These are phyloP conservation scores for Pseudocercospora crystallina DNA, from an alignment of 2,329 filamentous ascomycete genomes.

Conservation along the genomic window DNA sequence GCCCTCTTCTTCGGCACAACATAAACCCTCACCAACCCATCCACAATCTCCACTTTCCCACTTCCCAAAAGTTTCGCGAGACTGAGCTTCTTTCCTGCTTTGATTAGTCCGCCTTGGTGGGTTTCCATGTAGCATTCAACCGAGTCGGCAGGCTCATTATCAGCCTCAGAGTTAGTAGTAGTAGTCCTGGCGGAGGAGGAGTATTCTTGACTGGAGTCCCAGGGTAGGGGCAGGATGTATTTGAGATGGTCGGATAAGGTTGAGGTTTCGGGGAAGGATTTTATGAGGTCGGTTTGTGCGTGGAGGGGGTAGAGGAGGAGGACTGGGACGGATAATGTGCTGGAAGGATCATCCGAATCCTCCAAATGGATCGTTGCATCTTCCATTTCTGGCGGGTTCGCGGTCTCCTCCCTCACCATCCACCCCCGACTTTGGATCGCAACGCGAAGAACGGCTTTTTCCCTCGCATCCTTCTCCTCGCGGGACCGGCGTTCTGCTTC, in stretches of 20 bases:
- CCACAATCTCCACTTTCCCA: slow-evolving; percentile 82
- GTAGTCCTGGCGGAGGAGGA: too few relatives aligned
- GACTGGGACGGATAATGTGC: slow-evolving; percentile 71
- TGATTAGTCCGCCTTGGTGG: slow-evolving; percentile 72
- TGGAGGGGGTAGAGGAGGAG: slow-evolving; percentile 83
- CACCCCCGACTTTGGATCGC: slow-evolving; percentile 63
- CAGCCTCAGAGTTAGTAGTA: too few relatives aligned
- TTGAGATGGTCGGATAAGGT: slow-evolving; percentile 72
- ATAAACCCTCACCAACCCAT: slow-evolving; percentile 79
- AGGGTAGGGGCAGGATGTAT: slow-evolving; percentile 85
- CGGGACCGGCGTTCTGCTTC: slow-evolving; percentile 58
- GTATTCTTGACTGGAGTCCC: slow-evolving; percentile 74
- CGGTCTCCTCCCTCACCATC: slow-evolving; percentile 66
- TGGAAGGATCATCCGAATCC: slow-evolving; percentile 71
- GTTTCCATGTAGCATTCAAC: slow-evolving; percentile 94
- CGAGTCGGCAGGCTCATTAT: too few relatives aligned
- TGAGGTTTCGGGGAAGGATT: slow-evolving; percentile 77
- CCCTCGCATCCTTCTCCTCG: slow-evolving; percentile 54
- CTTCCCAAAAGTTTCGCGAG: slow-evolving; percentile 71
- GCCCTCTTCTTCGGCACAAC: slow-evolving; percentile 73
- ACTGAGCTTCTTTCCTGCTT: slow-evolving; percentile 81
- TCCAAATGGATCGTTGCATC: slow-evolving; percentile 72
- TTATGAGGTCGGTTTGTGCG: slow-evolving; percentile 85
- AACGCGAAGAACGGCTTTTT: slow-evolving; percentile 53
- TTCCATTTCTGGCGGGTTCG: slow-evolving; percentile 79